Evolutionary conservation across 768 basidiomycete genomes (phyloP).

Genomic region (Lactifluus rugatus): DNA sequence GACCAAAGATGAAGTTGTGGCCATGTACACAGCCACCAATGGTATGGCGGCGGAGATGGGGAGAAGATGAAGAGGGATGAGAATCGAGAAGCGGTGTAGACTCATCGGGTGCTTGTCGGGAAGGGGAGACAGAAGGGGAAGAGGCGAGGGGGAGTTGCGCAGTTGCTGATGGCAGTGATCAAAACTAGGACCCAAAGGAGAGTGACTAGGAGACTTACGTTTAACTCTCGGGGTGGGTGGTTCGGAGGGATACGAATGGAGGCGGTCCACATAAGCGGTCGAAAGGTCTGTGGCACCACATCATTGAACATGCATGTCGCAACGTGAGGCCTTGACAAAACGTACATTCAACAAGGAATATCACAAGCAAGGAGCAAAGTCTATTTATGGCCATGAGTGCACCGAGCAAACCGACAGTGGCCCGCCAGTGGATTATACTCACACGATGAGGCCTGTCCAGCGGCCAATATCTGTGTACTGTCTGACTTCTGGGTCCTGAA

Average conservation of each 20-base stretch:
- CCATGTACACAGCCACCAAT: not conserved
- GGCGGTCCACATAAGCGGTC: conserved; percentile 61
- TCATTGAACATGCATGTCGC: not conserved
- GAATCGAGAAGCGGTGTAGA: conserved; percentile 7
- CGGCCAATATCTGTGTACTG: conserved; percentile 36
- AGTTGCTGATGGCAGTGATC: not conserved
- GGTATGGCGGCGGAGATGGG: not conserved
- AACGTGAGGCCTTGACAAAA: not conserved
- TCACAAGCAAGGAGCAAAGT: conserved; percentile 51
- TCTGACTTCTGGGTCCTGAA: conserved; percentile 39
- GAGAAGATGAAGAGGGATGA: not conserved
- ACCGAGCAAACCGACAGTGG: too few relatives aligned
- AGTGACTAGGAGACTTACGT: not conserved
- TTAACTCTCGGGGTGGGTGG: conserved; percentile 23
- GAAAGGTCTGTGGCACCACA: conserved; percentile 45
- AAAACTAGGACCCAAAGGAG: not conserved
- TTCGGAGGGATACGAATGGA: conserved; percentile 51
- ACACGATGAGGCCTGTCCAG: conserved; percentile 70
- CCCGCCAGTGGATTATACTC: conserved; percentile 24
- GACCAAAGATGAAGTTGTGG: conserved; percentile 24
- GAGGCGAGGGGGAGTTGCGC: not conserved
- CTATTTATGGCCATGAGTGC: conserved; percentile 27
- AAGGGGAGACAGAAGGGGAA: not conserved
- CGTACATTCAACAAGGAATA: conserved; percentile 77
- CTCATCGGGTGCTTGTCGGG: not conserved